Percentiles rank a stretch among this genome's conserved stretches.
These are phyloP conservation scores for Clarireedia hainanense DNA, from an alignment of 2,329 filamentous ascomycete species.

Conservation along the genomic window DNA sequence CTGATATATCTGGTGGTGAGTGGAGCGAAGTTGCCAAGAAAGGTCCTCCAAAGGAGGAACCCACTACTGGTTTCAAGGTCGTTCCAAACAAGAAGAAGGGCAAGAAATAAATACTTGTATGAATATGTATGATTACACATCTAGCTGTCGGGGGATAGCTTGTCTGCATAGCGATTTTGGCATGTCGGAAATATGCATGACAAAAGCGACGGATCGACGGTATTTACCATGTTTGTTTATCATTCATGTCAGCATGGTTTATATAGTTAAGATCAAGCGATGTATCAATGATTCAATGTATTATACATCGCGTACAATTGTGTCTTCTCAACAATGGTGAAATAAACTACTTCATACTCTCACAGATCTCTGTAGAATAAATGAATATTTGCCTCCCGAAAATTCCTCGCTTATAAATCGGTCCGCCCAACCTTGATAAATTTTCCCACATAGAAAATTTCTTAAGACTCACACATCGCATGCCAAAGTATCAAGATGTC, in stretches of 20 bases:
- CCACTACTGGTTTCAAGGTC: constrained; percentile 65
- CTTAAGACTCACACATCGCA: constrained; percentile 1
- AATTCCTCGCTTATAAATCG: constrained; percentile 9
- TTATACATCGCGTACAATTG: too few relatives aligned
- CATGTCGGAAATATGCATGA: background rate
- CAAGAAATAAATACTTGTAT: constrained; percentile 48
- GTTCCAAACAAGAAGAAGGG: constrained; percentile 90
- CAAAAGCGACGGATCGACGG: background rate
- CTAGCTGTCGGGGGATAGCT: constrained; percentile 14
- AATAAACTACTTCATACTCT: too few relatives aligned
- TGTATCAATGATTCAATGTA: too few relatives aligned
- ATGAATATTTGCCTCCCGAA: background rate
- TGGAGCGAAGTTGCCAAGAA: constrained; percentile 99
- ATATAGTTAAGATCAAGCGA: too few relatives aligned
- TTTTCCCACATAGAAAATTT: constrained; percentile 14
- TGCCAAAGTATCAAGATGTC: background rate
- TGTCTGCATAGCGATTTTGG: constrained; percentile 15
- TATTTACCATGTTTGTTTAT: too few relatives aligned
- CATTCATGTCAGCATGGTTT: too few relatives aligned
- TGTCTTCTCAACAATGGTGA: too few relatives aligned
- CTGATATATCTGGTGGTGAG: constrained; percentile 55
- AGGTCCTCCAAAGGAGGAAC: constrained; percentile 44
- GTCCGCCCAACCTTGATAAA: constrained; percentile 9
- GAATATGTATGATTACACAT: constrained; percentile 20
- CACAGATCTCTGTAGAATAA: too few relatives aligned